phyloP scores from a whole-genome alignment of 2,329 filamentous ascomycete genomes.

The Scopulariopsis brevicaulis region DNA sequence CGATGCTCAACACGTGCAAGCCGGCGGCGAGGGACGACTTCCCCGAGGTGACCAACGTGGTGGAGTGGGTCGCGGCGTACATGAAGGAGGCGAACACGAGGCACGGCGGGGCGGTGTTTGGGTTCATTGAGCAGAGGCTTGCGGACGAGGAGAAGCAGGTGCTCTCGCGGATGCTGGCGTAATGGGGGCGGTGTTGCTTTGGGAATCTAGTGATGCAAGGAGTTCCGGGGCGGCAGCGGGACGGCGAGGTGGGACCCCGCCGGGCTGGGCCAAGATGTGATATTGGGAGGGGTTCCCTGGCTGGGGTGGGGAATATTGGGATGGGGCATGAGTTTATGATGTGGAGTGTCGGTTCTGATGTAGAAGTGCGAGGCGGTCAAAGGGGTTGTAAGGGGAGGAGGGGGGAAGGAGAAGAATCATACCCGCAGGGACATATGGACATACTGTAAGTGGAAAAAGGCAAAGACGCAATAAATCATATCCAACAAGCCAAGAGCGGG shows the following conservation, averaged over 20 bases:
- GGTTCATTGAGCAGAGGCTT: slow-evolving; percentile 63
- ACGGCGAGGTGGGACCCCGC: background rate
- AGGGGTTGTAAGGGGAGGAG: background rate
- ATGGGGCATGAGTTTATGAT: background rate
- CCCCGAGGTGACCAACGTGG: slow-evolving; percentile 69
- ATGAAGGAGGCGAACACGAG: slow-evolving; percentile 67
- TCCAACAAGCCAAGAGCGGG: background rate
- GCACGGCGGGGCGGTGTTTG: slow-evolving; percentile 58
- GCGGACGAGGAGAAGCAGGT: slow-evolving; percentile 42
- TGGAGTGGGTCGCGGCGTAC: slow-evolving; percentile 75
- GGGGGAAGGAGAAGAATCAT: background rate
- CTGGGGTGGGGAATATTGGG: background rate
- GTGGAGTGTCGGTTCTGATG: background rate
- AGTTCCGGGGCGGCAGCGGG: background rate
- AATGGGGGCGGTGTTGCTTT: slow-evolving; percentile 11
- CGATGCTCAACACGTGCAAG: slow-evolving; percentile 83
- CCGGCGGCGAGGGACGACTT: slow-evolving; percentile 67
- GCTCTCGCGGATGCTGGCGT: slow-evolving; percentile 31
- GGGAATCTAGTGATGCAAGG: background rate
- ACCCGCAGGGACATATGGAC: background rate
- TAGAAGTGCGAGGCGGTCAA: background rate
- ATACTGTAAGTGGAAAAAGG: background rate
- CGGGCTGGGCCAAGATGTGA: background rate
- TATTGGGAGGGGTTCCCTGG: background rate
- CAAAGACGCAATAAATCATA: background rate